A percentile compares a stretch with the other conserved stretches of the same genome.
These are phyloP conservation scores for Nitzschia sp. DNA, from an alignment of 108 stramenopile genomes.

Conservation along the genomic window DNA sequence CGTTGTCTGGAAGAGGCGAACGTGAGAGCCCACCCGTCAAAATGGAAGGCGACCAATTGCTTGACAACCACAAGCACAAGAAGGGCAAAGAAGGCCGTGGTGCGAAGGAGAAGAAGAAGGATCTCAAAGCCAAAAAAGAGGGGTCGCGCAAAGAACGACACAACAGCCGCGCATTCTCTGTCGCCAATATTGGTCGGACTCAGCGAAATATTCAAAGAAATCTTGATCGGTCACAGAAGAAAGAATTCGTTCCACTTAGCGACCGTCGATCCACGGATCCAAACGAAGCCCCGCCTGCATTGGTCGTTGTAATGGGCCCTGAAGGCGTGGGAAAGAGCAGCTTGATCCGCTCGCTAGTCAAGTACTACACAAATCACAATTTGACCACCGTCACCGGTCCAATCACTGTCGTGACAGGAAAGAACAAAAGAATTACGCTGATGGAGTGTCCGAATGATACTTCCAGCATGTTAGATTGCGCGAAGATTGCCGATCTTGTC, in stretches of 20 bases:
- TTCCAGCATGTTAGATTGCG: constrained; percentile 95
- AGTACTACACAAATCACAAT: constrained; percentile 94
- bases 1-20: no score
- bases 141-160: constrained; percentile 74
- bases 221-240: constrained; percentile 92
- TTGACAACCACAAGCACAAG: constrained; percentile 67
- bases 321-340: constrained; percentile 93
- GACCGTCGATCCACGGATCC: constrained; percentile 56
- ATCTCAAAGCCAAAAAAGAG: constrained; percentile 67
- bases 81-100: constrained; percentile 80
- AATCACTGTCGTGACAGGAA: constrained; percentile 94
- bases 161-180: constrained; percentile 94
- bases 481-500: constrained; percentile 98
- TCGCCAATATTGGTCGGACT: constrained; percentile 91
- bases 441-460: constrained; percentile 94
- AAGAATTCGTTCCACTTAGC: constrained; percentile 92
- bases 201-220: constrained; percentile 95
- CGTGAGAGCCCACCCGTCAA: constrained; percentile 7
- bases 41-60: constrained; percentile 34
- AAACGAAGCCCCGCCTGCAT: constrained; percentile 76
- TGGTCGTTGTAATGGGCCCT: constrained; percentile 97
- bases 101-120: constrained; percentile 85
- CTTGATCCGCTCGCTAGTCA: constrained; percentile 95
- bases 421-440: constrained; percentile 91
- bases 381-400: constrained; percentile 87